Percentiles rank a stretch among this genome's conserved stretches.
These are phyloP conservation scores for Phytophthora multivora DNA, from an alignment of 352 stramenopile genomes.

Conservation along the genomic window DNA sequence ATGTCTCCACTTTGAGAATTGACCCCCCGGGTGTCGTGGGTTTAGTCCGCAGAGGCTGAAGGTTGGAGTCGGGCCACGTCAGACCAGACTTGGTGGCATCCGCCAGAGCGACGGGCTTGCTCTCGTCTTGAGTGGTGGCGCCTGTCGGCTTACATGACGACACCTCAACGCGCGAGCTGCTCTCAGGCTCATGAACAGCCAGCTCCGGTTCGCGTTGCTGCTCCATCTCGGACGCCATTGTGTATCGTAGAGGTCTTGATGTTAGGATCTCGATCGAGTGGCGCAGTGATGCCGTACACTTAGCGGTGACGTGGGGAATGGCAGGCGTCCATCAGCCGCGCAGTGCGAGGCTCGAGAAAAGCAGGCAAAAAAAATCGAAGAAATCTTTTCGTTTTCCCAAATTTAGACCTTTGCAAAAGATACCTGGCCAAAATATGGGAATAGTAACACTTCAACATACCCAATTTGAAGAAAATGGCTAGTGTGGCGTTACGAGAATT, in stretches of 20 bases:
- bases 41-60: slow-evolving; percentile 24
- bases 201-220: slow-evolving; percentile 37
- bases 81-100: slow-evolving; percentile 8
- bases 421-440: no score
- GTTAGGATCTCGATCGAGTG: slow-evolving; percentile 2
- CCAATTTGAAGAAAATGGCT: neutral
- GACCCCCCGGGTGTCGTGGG: slow-evolving; percentile 26
- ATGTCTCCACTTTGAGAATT: slow-evolving; percentile 30
- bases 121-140: slow-evolving; percentile 8
- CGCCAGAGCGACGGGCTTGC: slow-evolving; percentile 8
- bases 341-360: neutral
- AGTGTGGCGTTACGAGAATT: neutral
- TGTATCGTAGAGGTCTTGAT: neutral
- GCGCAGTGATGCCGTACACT: neutral
- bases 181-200: slow-evolving; percentile 23
- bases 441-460: slow-evolving; percentile 7
- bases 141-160: slow-evolving; percentile 3
- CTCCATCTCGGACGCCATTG: slow-evolving; percentile 36
- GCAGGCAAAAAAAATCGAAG: slow-evolving; percentile 39
- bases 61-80: slow-evolving; percentile 21
- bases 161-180: slow-evolving; percentile 9
- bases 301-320: slow-evolving; percentile 28
- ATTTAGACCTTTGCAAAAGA: slow-evolving; percentile 15
- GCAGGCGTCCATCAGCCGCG: slow-evolving; percentile 27
- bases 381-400: slow-evolving; percentile 40